These are phyloP conservation scores for Trichoderma gamsii DNA, from an alignment of 495 filamentous ascomycete genomes.

Conservation along the genomic window DNA sequence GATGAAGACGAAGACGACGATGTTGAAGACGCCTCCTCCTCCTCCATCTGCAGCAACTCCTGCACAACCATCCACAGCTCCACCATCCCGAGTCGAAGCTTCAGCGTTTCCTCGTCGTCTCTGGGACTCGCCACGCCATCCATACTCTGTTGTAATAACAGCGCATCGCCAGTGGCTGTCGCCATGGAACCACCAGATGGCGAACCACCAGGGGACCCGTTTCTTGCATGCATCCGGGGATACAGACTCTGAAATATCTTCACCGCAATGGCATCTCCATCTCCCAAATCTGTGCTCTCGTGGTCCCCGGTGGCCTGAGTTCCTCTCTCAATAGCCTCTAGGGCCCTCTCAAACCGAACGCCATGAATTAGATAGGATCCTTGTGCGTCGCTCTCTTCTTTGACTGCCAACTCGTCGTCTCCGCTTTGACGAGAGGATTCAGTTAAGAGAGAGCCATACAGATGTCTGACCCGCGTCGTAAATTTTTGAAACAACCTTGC, in stretches of 20 bases:
- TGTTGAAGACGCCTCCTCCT: not conserved
- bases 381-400: slow-evolving; percentile 17
- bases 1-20: not conserved
- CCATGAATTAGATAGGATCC: not conserved
- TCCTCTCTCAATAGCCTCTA: not conserved
- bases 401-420: not conserved
- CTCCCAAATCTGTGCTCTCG: not conserved
- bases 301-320: too few relatives aligned
- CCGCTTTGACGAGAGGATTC: not conserved
- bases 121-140: slow-evolving; percentile 8
- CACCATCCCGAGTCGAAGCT: slow-evolving; percentile 17
- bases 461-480: slow-evolving; percentile 24
- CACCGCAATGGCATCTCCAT: not conserved
- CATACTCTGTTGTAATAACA: not conserved
- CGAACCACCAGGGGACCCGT: too few relatives aligned
- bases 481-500: slow-evolving; percentile 34
- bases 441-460: not conserved
- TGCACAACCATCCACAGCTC: slow-evolving; percentile 22
- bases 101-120: not conserved
- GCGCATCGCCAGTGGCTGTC: not conserved
- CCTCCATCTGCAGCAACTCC: slow-evolving; percentile 16
- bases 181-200: too few relatives aligned
- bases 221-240: not conserved
- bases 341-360: not conserved
- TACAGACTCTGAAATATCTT: not conserved